phyloP scores from a whole-genome alignment of 1,139 yeast species.

The Pichia sp. region DNA sequence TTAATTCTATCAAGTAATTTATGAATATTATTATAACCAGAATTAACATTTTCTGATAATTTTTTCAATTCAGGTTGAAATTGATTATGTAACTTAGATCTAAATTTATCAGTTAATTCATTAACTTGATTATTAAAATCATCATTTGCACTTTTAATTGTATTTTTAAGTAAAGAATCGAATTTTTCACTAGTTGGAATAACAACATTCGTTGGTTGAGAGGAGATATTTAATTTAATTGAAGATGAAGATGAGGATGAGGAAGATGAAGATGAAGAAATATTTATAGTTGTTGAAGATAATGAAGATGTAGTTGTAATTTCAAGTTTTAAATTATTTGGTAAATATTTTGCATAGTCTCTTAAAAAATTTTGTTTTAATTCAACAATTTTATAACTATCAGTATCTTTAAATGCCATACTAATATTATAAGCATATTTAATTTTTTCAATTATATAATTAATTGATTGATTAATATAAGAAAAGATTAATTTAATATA shows the following conservation, averaged over 20 bases:
- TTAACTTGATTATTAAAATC: conserved; percentile 39
- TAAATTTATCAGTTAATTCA: conserved; percentile 33
- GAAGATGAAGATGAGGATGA: not conserved
- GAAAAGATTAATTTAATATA: conserved; percentile 4
- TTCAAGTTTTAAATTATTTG: conserved; percentile 1
- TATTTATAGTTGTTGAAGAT: conserved; percentile 1
- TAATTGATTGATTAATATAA: conserved; percentile 4
- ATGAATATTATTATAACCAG: conserved; percentile 42
- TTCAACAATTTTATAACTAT: conserved; percentile 24
- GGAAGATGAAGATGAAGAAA: too few species aligned
- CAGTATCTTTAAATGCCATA: conserved; percentile 22
- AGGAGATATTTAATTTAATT: not conserved
- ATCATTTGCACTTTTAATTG: conserved; percentile 38
- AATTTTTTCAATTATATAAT: conserved; percentile 10
- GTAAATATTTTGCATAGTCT: conserved; percentile 6
- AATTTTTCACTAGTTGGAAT: conserved; percentile 31
- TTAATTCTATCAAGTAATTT: conserved; percentile 43
- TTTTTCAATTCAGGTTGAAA: conserved; percentile 38
- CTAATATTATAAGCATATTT: conserved; percentile 16
- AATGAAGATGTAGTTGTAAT: not conserved
- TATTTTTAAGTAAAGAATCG: conserved; percentile 36
- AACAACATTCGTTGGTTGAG: not conserved
- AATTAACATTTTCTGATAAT: conserved; percentile 39
- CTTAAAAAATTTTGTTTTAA: conserved; percentile 26
- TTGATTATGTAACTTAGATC: conserved; percentile 33